Percentiles rank a stretch among this genome's conserved stretches.
phyloP scores from a whole-genome alignment of 2,329 filamentous ascomycete genomes.

The Coniochaeta hoffmannii region DNA sequence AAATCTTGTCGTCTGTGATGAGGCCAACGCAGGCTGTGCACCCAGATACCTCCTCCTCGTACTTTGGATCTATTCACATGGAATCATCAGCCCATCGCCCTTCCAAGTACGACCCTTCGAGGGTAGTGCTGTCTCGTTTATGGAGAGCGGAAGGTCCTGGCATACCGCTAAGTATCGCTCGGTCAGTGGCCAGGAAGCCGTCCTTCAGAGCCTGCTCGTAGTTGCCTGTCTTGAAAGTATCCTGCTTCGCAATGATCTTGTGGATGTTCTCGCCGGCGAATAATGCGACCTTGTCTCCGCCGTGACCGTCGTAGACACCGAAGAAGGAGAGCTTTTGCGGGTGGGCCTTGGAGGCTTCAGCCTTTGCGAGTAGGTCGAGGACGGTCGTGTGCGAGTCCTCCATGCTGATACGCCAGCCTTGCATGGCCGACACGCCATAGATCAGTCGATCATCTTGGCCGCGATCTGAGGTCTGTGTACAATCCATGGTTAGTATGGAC shows the following conservation, averaged over 20 bases:
- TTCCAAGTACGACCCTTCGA: not conserved
- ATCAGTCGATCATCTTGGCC: slow-evolving; percentile 89
- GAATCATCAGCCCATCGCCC: not conserved
- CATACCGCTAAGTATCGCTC: slow-evolving; percentile 90
- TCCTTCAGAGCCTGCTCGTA: slow-evolving; percentile 96
- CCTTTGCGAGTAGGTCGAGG: slow-evolving; percentile 69
- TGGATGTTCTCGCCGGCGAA: slow-evolving; percentile 91
- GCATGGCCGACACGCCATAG: slow-evolving; percentile 97
- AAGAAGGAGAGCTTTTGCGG: slow-evolving; percentile 84
- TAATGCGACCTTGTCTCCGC: slow-evolving; percentile 90
- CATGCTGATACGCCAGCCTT: slow-evolving; percentile 99
- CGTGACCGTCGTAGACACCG: slow-evolving; percentile 95
- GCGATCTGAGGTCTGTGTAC: slow-evolving; percentile 68
- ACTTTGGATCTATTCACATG: slow-evolving; percentile 68
- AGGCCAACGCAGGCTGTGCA: slow-evolving; percentile 92
- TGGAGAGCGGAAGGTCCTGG: not conserved
- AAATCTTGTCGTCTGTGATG: slow-evolving; percentile 87
- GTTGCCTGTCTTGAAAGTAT: slow-evolving; percentile 83
- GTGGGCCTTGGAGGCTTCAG: slow-evolving; percentile 54
- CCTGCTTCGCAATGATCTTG: slow-evolving; percentile 90
- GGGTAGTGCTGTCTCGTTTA: not conserved
- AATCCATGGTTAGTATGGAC: slow-evolving; percentile 6
- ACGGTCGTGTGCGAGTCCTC: slow-evolving; percentile 90
- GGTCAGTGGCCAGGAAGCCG: slow-evolving; percentile 90
- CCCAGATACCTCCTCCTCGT: slow-evolving; percentile 95